Evolutionary conservation across 805 yeast species (phyloP), one percentile per base, ranked within the genome.

Genomic region (Candida silvicultrix): DNA sequence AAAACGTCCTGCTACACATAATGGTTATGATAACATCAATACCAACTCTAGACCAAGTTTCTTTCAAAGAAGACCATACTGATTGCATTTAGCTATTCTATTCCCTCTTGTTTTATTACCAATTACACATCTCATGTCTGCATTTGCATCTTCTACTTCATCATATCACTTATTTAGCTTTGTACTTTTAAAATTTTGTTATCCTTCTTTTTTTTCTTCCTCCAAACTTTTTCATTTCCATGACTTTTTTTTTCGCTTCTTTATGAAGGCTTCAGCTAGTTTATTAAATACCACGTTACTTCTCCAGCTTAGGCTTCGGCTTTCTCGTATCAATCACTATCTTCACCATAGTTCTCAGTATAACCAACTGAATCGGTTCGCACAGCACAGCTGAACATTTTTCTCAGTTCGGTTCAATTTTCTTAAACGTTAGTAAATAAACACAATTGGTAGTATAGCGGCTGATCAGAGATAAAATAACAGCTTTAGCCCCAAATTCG

Each of bases 1-100:
- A 35, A 34, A 42, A 42, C 40, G 41, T 16, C 45, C 38, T 34
- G 32, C 32, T 0, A 39, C 46, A 5, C 37, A 46, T 20, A 41
- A 41, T 41, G 49, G 49, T 4, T 34, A 42, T 14, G 48, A 42
- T 19, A 22, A 37, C 14, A 11, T 21, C 15, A 15, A 14, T 7
- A n/a, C 5, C 3, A 18, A 25, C 16, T 11, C 4, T 7, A 38
- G 14, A 14, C 32, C 31, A 16, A 10, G 4, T 4, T 38, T 38
- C n/a, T 25, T 23, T 21, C 20, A 23, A 23, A 38, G 32, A 25
- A 38, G 32, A 16, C 40, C 20, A 19, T n/a, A 37, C 20, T 37
- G 35, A 42, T 11, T n/a, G 14, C 37, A 16, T 23, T 23, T 23
- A 23, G 25, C 14, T 11, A 23, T 19, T n/a, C 18, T 4, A 38